These are phyloP conservation scores for Physaria fendleri DNA, from an alignment of 345 rosid genomes.

Conservation along the genomic window DNA sequence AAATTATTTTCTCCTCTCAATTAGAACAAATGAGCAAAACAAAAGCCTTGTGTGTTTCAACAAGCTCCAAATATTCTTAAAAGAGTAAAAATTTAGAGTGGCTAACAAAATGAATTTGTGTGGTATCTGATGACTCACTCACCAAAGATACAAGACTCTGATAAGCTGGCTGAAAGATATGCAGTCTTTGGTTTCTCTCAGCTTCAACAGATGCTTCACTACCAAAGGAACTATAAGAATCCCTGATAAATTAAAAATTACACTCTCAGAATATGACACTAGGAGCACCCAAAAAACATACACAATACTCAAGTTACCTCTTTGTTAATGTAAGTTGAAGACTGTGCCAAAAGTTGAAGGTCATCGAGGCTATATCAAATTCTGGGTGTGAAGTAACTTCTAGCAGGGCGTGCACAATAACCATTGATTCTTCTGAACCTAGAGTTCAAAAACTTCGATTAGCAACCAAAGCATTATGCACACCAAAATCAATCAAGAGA, in stretches of 20 bases:
- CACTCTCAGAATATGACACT: slow-evolving; percentile 19
- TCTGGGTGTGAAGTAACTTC: slow-evolving; percentile 95
- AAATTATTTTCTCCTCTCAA: not conserved
- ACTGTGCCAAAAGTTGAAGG: slow-evolving; percentile 98
- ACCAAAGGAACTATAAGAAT: slow-evolving; percentile 56
- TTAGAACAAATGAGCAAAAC: not conserved
- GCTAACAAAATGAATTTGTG: slow-evolving; percentile 1
- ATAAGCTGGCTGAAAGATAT: slow-evolving; percentile 63
- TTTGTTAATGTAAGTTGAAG: slow-evolving; percentile 80
- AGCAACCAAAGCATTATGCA: not conserved
- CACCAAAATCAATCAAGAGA: slow-evolving; percentile 15
- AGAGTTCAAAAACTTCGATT: slow-evolving; percentile 15
- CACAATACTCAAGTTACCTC: slow-evolving; percentile 43
- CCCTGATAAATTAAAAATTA: slow-evolving; percentile 48
- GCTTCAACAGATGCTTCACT: slow-evolving; percentile 65
- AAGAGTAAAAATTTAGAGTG: not conserved
- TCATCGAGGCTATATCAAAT: slow-evolving; percentile 97
- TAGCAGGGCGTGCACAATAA: slow-evolving; percentile 74
- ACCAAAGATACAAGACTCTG: slow-evolving; percentile 91
- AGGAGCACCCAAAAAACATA: slow-evolving; percentile 6
- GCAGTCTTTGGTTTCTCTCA: slow-evolving; percentile 82
- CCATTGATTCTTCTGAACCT: slow-evolving; percentile 91
- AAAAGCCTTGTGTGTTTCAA: not conserved
- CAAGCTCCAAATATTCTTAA: not conserved
- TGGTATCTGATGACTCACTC: slow-evolving; percentile 26